Evolutionary conservation across 805 yeast species (phyloP), one percentile per base, ranked within the genome.

Genomic region (Teunomyces kruisii): DNA sequence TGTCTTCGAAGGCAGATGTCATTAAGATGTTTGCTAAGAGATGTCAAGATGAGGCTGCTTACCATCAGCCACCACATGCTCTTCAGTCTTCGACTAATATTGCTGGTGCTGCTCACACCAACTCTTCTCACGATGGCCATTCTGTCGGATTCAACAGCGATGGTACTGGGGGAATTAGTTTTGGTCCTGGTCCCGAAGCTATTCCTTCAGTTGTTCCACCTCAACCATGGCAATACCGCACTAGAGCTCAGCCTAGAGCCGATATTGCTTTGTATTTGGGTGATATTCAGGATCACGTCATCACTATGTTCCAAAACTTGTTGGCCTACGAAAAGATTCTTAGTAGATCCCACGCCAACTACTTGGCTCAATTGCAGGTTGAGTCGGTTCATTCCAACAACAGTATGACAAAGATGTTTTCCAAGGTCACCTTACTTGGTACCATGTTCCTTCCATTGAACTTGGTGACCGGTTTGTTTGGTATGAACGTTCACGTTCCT

Each of bases 111-210:
- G 9, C 39, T 26, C 13, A 19, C 6, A 19, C 24, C 6, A 17
- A 9, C 26, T 27, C 13, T 19, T 35, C 39, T 15, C 45, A 32
- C 14, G n/a, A 13, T 15, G 40, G 3, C 22, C 22, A 40, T 24
- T 50, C 61, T 2, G 45, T 52, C 6, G 51, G 38, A n/a, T 53
- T 15, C 45, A 49, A 42, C 12, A 47, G 39, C n/a, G 52, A 44
- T 12, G 49, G 46, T 9, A 43, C 42, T 5, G 49, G 49, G 9
- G 72, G 72, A 6, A 64, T 62, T 32, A 57, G 64, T 22, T 68
- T 67, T 49, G 73, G 70, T 4, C 70, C 68, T 3, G 59, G 55
- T 6, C 69, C 71, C 1, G 71, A 70, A 4, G 65, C 68, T 13
- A 64, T 64, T 3, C 50, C 63, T 43, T 30, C 32, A 8, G 35